Evolutionary conservation across 2,329 filamentous ascomycete genomes (phyloP).

Genomic region (Chrysosporium keratinophilum): DNA sequence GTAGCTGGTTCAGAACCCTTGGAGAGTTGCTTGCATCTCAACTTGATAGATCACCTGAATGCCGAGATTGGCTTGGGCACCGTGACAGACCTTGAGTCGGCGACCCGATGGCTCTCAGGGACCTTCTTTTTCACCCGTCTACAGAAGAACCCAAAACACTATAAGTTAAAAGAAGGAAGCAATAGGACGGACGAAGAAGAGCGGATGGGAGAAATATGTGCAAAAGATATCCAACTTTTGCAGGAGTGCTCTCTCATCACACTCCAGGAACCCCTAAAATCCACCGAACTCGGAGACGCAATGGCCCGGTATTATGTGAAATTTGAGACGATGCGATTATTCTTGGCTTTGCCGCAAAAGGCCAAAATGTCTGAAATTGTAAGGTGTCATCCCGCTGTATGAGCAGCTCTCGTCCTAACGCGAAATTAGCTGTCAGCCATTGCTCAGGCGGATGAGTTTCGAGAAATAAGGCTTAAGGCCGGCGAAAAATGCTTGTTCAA

Average conservation of each 20-base stretch:
- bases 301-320: constrained; percentile 77
- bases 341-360: constrained; percentile 53
- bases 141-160: constrained; percentile 58
- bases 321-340: constrained; percentile 66
- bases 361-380: constrained; percentile 59
- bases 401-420: neutral
- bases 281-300: constrained; percentile 62
- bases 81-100: constrained; percentile 53
- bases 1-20: constrained; percentile 61
- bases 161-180: constrained; percentile 50
- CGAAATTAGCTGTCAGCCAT: constrained; percentile 52
- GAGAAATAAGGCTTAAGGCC: constrained; percentile 58
- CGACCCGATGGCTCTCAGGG: constrained; percentile 62
- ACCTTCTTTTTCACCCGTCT: constrained; percentile 72
- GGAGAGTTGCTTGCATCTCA: constrained; percentile 68
- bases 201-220: constrained; percentile 59
- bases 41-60: constrained; percentile 73
- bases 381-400: constrained; percentile 25
- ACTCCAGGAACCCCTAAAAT: constrained; percentile 41
- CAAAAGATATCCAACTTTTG: constrained; percentile 56
- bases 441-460: constrained; percentile 61
- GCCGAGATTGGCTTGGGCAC: constrained; percentile 71
- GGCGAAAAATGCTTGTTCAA: constrained; percentile 61
- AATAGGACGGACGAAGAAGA: constrained; percentile 48
- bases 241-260: constrained; percentile 50